Conservation (phyloP, 768 basidiomycete genomes). For the Amanita fuliginea region DNA sequence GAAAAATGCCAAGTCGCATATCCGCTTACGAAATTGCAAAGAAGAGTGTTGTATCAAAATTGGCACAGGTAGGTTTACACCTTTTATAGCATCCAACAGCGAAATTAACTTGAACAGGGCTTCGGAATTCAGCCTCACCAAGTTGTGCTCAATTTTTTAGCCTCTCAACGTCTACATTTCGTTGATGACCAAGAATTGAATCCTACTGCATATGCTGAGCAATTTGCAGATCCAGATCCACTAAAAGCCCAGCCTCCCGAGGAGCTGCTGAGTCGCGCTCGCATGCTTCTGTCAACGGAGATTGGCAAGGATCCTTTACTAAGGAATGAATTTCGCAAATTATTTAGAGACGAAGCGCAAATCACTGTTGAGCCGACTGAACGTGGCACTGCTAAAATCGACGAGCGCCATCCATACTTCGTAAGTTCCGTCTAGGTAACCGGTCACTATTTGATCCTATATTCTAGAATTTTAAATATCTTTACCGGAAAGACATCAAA, state of each 20-base stretch:
- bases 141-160: conserved; percentile 76
- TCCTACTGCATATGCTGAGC: conserved; percentile 77
- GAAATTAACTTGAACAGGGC: conserved; percentile 33
- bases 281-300: conserved; percentile 81
- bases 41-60: conserved; percentile 61
- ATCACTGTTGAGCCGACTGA: conserved; percentile 83
- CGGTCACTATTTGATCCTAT: conserved; percentile 3
- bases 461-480: conserved; percentile 87
- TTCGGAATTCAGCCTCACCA: conserved; percentile 78
- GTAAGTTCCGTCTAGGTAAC: conserved; percentile 28
- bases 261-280: conserved; percentile 61
- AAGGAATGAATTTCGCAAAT: conserved; percentile 61
- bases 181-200: conserved; percentile 74
- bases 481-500: conserved; percentile 62
- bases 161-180: conserved; percentile 49
- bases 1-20: conserved; percentile 74
- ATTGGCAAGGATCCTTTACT: conserved; percentile 89
- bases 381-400: conserved; percentile 67
- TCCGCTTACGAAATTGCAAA: conserved; percentile 81
- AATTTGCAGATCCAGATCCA: conserved; percentile 67
- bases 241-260: conserved; percentile 45
- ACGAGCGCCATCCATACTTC: conserved; percentile 61
- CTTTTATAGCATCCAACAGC: background rate
- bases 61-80: conserved; percentile 54
- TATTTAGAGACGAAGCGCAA: conserved; percentile 65